Percentiles rank a stretch among this genome's conserved stretches.
phyloP scores from a whole-genome alignment of 1,284 basidiomycete genomes.

The Chiua sp. region DNA sequence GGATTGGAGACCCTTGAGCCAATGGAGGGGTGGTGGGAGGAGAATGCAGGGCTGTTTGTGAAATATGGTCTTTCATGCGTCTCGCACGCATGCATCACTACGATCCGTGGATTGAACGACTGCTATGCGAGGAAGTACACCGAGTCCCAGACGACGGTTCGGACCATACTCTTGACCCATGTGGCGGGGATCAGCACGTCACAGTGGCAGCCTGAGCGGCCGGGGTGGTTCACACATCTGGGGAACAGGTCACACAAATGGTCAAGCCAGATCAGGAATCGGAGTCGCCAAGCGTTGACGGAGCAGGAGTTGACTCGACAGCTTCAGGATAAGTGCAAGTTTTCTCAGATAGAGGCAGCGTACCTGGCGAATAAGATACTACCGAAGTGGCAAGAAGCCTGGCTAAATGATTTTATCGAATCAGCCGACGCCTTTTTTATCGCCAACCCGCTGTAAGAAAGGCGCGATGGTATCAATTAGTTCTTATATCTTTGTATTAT shows the following conservation, averaged over 20 bases:
- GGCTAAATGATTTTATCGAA: constrained; percentile 30
- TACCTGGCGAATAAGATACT: constrained; percentile 31
- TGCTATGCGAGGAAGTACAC: constrained; percentile 16
- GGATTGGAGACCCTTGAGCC: constrained; percentile 27
- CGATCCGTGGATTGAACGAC: constrained; percentile 19
- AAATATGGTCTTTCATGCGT: constrained; percentile 16
- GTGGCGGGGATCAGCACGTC: constrained; percentile 19
- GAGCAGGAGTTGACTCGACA: constrained; percentile 23
- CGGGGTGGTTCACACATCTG: constrained; percentile 29
- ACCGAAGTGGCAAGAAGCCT: constrained; percentile 23
- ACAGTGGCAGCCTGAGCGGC: constrained; percentile 32
- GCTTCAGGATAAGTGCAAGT: constrained; percentile 29
- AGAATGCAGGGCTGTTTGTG: constrained; percentile 15
- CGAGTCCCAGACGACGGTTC: constrained; percentile 25
- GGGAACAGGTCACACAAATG: constrained; percentile 27
- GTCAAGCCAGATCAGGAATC: constrained; percentile 17
- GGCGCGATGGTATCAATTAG: neutral
- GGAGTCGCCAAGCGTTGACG: constrained; percentile 21
- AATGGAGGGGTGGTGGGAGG: constrained; percentile 33
- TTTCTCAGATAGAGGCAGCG: constrained; percentile 24
- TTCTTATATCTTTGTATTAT: constrained; percentile 13
- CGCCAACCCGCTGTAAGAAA: constrained; percentile 13
- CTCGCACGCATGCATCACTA: constrained; percentile 30
- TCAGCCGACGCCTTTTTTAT: constrained; percentile 25
- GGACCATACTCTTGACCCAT: constrained; percentile 27